Evolutionary conservation across 1,284 basidiomycete genomes (phyloP).

Genomic region (Trichosporon sp.): DNA sequence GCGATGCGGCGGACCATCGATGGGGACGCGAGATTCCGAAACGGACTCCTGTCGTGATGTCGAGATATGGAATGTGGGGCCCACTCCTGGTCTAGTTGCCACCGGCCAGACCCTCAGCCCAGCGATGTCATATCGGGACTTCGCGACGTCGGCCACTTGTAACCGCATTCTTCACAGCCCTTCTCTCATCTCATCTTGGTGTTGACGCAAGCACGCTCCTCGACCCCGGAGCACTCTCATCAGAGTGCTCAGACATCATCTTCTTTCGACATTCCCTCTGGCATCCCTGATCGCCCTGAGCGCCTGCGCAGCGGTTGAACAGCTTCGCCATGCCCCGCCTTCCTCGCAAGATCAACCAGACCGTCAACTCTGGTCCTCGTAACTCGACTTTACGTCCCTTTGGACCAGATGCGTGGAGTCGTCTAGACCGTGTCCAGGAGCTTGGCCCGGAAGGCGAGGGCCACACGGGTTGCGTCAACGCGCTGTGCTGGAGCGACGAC

Average conservation of each 20-base stretch:
- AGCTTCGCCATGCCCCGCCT: neutral
- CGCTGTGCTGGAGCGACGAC: slow-evolving; percentile 76
- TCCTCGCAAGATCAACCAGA: neutral
- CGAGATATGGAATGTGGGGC: neutral
- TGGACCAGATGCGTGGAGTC: slow-evolving; percentile 38
- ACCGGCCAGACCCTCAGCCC: neutral
- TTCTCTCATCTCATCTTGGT: neutral
- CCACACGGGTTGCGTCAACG: slow-evolving; percentile 69
- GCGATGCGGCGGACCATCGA: too few relatives aligned
- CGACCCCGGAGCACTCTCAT: neutral
- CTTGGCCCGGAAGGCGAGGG: slow-evolving; percentile 42
- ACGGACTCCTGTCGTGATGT: neutral
- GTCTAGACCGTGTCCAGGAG: slow-evolving; percentile 48
- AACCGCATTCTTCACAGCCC: neutral
- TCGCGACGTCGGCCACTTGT: neutral
- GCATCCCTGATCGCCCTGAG: neutral
- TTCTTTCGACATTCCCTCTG: neutral
- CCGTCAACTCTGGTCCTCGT: neutral
- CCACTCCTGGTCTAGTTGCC: neutral
- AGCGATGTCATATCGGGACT: neutral
- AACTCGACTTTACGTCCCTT: neutral
- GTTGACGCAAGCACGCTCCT: neutral
- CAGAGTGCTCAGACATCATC: neutral
- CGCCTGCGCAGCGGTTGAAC: neutral
- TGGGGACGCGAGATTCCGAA: neutral